Evolutionary conservation across 345 rosid species (phyloP), one percentile per base, ranked within the genome.

Genomic region (Brassica incana): DNA sequence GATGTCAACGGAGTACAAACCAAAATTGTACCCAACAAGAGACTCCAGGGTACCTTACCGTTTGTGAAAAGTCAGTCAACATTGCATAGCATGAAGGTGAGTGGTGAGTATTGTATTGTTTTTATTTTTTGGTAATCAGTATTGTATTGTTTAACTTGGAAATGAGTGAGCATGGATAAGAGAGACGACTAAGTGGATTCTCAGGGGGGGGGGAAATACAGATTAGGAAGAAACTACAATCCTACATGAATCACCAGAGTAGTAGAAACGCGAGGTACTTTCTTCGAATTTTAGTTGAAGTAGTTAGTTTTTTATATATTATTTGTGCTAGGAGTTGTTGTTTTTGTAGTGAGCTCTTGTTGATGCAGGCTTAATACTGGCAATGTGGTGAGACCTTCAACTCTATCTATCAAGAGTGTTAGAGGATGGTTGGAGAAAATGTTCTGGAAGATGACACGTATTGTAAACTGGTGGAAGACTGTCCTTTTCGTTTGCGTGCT

Each of bases 381-480:
- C 15, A 2, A 11, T 45, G 52, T 45, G n/a, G 52, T 45, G n/a
- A 45, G n/a, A 45, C 52, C 5, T 45, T 45, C 52, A 45, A 45
- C 52, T 11, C 15, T 45, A 45, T 11, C n/a, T 45, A 45, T 11
- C 52, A 45, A 10, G 52, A 45, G 52, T 45, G n/a, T 45, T 45
- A 45, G n/a, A 45, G 52, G 52, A 45, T 45, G 52, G 52, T 45
- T 45, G 14, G n/a, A 45, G 52, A 45, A 45, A 45, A 11, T 45
- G 52, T 45, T 45, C 52, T 2, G n/a, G 64, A 4, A 79, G 85
- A 60, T 25, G 65, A 60, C 4, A 78, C 74, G 69, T 50, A n/a
- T 63, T 8, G 72, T 63, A 45, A 58, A 62, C 64, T 74, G 77
- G 82, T 70, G 38, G 15, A 78, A 59, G 69, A 59, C 1, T 5